Evolutionary conservation across 805 yeast species (phyloP), one percentile per base, ranked within the genome.

Genomic region (Candida multigemmis): DNA sequence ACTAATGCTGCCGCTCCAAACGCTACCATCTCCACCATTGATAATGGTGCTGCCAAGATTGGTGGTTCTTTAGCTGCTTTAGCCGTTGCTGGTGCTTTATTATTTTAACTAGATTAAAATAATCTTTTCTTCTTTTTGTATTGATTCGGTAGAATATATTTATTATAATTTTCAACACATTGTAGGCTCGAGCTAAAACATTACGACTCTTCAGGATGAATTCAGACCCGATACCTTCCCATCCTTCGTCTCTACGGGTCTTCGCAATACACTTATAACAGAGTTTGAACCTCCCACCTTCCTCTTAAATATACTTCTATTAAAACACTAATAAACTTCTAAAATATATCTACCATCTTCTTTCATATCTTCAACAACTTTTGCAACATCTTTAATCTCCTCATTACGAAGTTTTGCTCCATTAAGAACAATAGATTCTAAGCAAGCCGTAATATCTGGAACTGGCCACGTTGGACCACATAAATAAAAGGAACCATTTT

Each of bases 391-490:
- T 32, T 82, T 63, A 42, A 69, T 66, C 27, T 65, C 70, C 28
- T 41, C 46, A 31, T 91, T 93, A 29, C 63, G 68, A 38, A 61
- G 64, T 27, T 60, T 64, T 14, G 94, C 94, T 37, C 83, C 94
- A 24, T 70, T 68, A 14, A 56, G 54, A 27, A 86, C 68, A 41
- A 89, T 80, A 38, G 84, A 94, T 46, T 80, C 80, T 41, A 89
- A 64, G 44, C 95, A 94, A 23, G 78, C 80, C 28, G 95, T 82
- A 44, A 89, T 82, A 53, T 87, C 96, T 7, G 97, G 96, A 47
- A 89, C 96, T 18, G 97, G 97, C 97, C 97, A 89, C 2, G 96
- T 89, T 22, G 97, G 97, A 36, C 97, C 97, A 74, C 97, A 89
- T 51, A 89, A 68, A 62, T 89, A 89, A 72, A 89, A 89, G 14